These are phyloP conservation scores for Trichothecium roseum DNA, from an alignment of 2,329 filamentous ascomycete species.

Conservation along the genomic window DNA sequence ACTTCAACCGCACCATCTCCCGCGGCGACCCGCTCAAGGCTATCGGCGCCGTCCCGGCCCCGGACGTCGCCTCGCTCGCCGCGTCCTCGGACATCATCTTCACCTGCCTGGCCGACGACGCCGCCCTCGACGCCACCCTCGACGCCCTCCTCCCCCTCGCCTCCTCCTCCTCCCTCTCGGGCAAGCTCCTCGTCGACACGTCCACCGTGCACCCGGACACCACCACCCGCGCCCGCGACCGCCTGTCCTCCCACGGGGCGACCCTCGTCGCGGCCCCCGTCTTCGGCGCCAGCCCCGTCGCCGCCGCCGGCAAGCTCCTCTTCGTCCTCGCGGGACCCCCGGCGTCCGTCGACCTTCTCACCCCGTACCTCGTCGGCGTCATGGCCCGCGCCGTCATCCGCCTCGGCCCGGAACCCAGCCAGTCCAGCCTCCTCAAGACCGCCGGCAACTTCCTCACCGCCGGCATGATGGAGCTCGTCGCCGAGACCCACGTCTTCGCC, in stretches of 20 bases:
- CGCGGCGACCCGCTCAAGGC: slow-evolving; percentile 23
- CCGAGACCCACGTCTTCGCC: slow-evolving; percentile 38
- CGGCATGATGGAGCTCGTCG: slow-evolving; percentile 36
- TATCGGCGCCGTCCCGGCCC: slow-evolving; percentile 15
- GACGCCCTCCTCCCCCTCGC: slow-evolving; percentile 18
- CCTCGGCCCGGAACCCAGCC: slow-evolving; percentile 29
- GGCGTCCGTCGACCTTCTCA: slow-evolving; percentile 20
- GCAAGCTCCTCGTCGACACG: slow-evolving; percentile 37
- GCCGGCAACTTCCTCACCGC: slow-evolving; percentile 38
- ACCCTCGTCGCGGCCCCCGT: slow-evolving; percentile 34
- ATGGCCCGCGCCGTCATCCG: slow-evolving; percentile 30
- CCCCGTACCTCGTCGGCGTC: slow-evolving; percentile 28
- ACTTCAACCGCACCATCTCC: slow-evolving; percentile 36
- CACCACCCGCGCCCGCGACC: slow-evolving; percentile 16
- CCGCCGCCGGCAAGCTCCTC: slow-evolving; percentile 32
- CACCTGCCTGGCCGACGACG: slow-evolving; percentile 31
- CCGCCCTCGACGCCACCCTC: slow-evolving; percentile 22
- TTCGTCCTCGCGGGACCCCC: slow-evolving; percentile 32
- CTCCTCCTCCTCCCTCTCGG: slow-evolving; percentile 8
- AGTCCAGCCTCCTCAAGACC: slow-evolving; percentile 37
- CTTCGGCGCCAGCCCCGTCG: slow-evolving; percentile 40
- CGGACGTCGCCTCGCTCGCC: slow-evolving; percentile 15
- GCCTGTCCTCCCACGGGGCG: slow-evolving; percentile 17
- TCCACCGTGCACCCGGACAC: slow-evolving; percentile 39
- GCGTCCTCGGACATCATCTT: slow-evolving; percentile 22